Evolutionary conservation across 257 asterid genomes (phyloP), one percentile per base, ranked within the genome.

Genomic region (Gynochthodes officinalis): DNA sequence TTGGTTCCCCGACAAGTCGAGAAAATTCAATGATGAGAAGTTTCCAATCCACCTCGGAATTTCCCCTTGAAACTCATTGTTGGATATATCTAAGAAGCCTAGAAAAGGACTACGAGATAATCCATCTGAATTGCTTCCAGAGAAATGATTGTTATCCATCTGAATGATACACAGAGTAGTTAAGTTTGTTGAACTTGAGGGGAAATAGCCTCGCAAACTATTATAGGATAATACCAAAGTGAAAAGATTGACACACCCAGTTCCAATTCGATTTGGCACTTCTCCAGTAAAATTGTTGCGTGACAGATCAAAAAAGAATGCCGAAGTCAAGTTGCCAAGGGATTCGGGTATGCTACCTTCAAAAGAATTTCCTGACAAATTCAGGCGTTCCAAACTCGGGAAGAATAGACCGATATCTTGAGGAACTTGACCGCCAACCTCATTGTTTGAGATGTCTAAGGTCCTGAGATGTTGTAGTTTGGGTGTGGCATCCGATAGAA

Each of bases 391-490:
- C 46, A 72, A 13, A 25, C 21, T 21, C 42, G 75, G 60, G 30
- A 72, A 28, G 0, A 60, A 18, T 9, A 37, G 42, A 19, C 75
- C 75, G 12, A 49, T 63, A 43, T 72, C 10, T 25, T 12, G 33
- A 7, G 50, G 68, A 58, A 66, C 48, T 44, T 43, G 55, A 19
- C 73, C 73, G 21, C 35, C 23, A 3, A 66, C 2, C 9, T 46
- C 46, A 35, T 74, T 74, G 37, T 57, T 67, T 28, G 73, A 74
- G 16, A 74, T 12, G 42, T 74, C 78, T 21, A 66, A 54, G 5
- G 1, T 1, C n/a, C n/a, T 19, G 13, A 66, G 28, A 19, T 46
- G 50, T 46, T 39, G 21, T 12, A n/a, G 14, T 10, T 44, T 66
- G 0, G 35, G 67, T 32, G 28, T 18, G 18, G 25, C 18, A 27